phyloP scores from a whole-genome alignment of 108 stramenopile species.

The Skeletonema menzelii region DNA sequence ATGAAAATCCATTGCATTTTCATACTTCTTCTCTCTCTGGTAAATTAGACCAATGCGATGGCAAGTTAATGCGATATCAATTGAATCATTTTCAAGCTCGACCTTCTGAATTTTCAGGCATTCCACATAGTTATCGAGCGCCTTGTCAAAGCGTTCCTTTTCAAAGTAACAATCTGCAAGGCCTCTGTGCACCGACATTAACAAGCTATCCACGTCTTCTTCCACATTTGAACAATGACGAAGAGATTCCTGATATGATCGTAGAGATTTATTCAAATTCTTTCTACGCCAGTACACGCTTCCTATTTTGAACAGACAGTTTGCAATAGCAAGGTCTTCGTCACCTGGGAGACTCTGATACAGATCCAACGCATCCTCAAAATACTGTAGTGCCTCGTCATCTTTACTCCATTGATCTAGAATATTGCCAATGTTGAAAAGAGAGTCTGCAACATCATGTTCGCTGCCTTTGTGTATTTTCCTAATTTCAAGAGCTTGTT shows the following conservation, averaged over 20 bases:
- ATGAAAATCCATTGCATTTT: slow-evolving; percentile 40
- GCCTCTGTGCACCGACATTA: slow-evolving; percentile 32
- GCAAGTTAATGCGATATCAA: slow-evolving; percentile 36
- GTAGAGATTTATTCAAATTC: slow-evolving; percentile 28
- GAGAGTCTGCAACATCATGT: slow-evolving; percentile 62
- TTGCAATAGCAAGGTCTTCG: slow-evolving; percentile 27
- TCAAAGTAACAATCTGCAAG: slow-evolving; percentile 39
- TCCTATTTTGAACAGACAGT: slow-evolving; percentile 29
- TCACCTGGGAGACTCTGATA: slow-evolving; percentile 23
- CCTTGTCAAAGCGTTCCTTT: slow-evolving; percentile 29
- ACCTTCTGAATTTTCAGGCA: slow-evolving; percentile 35
- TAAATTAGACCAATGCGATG: slow-evolving; percentile 46
- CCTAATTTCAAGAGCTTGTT: slow-evolving; percentile 36
- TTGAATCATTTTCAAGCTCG: slow-evolving; percentile 25
- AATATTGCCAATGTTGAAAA: slow-evolving; percentile 68
- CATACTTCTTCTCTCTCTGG: slow-evolving; percentile 14
- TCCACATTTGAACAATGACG: slow-evolving; percentile 28
- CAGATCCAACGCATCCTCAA: slow-evolving; percentile 30
- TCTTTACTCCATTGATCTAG: slow-evolving; percentile 42
- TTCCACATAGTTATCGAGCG: slow-evolving; percentile 37
- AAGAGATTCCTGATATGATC: slow-evolving; percentile 32
- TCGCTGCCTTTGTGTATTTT: slow-evolving; percentile 52
- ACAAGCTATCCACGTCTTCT: slow-evolving; percentile 33
- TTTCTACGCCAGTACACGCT: slow-evolving; percentile 17
- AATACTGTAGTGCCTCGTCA: slow-evolving; percentile 34